phyloP scores from a whole-genome alignment of 352 stramenopile genomes.

The Phytopythium aichiense region DNA sequence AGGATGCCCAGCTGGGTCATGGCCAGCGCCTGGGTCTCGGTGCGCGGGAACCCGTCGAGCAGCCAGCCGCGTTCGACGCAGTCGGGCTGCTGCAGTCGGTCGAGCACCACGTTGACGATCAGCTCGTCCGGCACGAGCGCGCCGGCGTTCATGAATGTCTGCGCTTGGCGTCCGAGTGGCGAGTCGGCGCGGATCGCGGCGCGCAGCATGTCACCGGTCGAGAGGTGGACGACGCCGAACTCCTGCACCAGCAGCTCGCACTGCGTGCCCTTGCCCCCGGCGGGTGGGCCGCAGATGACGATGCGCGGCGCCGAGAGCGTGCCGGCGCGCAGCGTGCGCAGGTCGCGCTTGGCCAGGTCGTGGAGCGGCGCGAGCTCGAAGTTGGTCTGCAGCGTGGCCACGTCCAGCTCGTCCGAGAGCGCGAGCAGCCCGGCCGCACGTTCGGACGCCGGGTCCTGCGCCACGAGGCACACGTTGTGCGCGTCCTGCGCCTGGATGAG shows the following conservation, averaged over 20 bases:
- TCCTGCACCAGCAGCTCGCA: slow-evolving; percentile 87
- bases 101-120: slow-evolving; percentile 82
- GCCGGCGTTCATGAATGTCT: slow-evolving; percentile 87
- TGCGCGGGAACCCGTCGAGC: slow-evolving; percentile 93
- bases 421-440: slow-evolving; percentile 76
- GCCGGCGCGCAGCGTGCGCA: slow-evolving; percentile 6
- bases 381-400: slow-evolving; percentile 72
- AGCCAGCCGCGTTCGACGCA: slow-evolving; percentile 88
- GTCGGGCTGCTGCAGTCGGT: slow-evolving; percentile 77
- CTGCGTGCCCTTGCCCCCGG: slow-evolving; percentile 93
- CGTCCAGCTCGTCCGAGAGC: slow-evolving; percentile 81
- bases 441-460: slow-evolving; percentile 29
- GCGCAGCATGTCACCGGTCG: slow-evolving; percentile 91
- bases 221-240: slow-evolving; percentile 90
- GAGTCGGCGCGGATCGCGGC: slow-evolving; percentile 73
- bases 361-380: slow-evolving; percentile 85
- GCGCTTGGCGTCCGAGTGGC: slow-evolving; percentile 60
- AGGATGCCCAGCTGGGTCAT: slow-evolving; percentile 81
- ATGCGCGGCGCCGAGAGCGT: slow-evolving; percentile 46
- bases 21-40: slow-evolving; percentile 72
- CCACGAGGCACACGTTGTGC: slow-evolving; percentile 81
- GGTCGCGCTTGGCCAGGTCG: slow-evolving; percentile 52
- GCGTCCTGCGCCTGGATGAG: slow-evolving; percentile 88
- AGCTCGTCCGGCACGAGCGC: slow-evolving; percentile 89
- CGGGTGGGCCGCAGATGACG: slow-evolving; percentile 89